phyloP scores from a whole-genome alignment of 352 stramenopile species.

The Globisporangium perplexum region DNA sequence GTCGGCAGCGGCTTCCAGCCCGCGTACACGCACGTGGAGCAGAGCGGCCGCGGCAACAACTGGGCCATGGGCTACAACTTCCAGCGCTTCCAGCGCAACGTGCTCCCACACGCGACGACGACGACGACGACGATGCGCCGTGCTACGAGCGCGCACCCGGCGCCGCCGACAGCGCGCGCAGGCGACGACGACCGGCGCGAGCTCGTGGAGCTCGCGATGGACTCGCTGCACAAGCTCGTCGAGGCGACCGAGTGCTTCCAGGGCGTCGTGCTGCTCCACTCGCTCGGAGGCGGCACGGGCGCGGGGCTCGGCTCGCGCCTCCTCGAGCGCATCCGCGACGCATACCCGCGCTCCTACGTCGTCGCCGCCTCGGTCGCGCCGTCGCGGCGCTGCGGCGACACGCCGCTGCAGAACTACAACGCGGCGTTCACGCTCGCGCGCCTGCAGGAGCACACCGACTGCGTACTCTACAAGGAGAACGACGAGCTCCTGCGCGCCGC shows the following conservation, averaged over 20 bases:
- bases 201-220: constrained; percentile 61
- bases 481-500: constrained; percentile 64
- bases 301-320: constrained; percentile 75
- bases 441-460: constrained; percentile 67
- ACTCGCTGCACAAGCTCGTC: constrained; percentile 68
- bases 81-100: constrained; percentile 28
- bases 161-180: not conserved
- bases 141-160: not conserved
- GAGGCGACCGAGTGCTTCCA: constrained; percentile 66
- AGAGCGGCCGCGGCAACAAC: constrained; percentile 82
- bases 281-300: constrained; percentile 76
- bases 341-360: constrained; percentile 68
- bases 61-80: constrained; percentile 87
- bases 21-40: constrained; percentile 49
- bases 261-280: constrained; percentile 74
- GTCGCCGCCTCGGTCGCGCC: constrained; percentile 64
- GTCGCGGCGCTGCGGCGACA: constrained; percentile 54
- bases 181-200: constrained; percentile 29
- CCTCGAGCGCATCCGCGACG: constrained; percentile 76
- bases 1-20: constrained; percentile 21
- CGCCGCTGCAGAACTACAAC: constrained; percentile 87
- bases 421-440: constrained; percentile 61
- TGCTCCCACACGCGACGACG: constrained; percentile 19
- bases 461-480: constrained; percentile 83
- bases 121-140: too few species aligned